Evolutionary conservation across 495 filamentous ascomycete genomes (phyloP), one percentile per base, ranked within the genome.

Genomic region (Penicillium manginii): DNA sequence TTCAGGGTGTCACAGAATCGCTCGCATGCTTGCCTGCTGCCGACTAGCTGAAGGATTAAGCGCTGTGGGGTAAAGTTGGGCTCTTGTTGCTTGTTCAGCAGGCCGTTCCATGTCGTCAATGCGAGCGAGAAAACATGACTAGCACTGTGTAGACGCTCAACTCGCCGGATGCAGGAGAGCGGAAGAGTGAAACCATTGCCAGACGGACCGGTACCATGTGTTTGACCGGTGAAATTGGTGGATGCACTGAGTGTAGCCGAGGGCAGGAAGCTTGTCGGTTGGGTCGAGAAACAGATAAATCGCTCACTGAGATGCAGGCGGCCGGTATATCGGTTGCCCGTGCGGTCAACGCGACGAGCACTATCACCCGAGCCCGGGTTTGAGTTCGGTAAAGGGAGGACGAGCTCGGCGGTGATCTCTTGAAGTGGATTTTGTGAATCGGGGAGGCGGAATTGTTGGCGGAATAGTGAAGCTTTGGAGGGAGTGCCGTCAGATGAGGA

Each of bases 151-250:
- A 98, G 79, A 53, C 94, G 84, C 77, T 98, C 94, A 11, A 98
- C 94, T 4, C 93, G 81, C 47, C 94, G 84, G 59, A 98, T 90
- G 32, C 91, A 89, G 70, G 90, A 97, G 11, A 98, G 82, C 3
- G 94, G 96, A n/a, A 98, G 84, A 11, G 89, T 97, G 66, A 98
- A 98, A 37, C 94, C 94, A 81, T 97, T 96, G 11, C 93, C 93
- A 42, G 91, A 89, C n/a, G 96, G 92, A 0, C 92, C 92, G 17
- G 90, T 89, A 15, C 92, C 92, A 65, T 94, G 88, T 14, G 92
- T 96, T 59, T 93, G 90, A 9, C 92, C 92, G 14, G 90, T 92
- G 75, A 91, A 96, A 26, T 84, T 78, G 23, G 84, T 90, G 1
- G 91, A 92, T 3, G 88, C 84, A 61, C 83, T 86, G 4, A 84